These are phyloP conservation scores for Chlamydomonas urium DNA, from an alignment of 139 green algal species.

Conservation along the genomic window DNA sequence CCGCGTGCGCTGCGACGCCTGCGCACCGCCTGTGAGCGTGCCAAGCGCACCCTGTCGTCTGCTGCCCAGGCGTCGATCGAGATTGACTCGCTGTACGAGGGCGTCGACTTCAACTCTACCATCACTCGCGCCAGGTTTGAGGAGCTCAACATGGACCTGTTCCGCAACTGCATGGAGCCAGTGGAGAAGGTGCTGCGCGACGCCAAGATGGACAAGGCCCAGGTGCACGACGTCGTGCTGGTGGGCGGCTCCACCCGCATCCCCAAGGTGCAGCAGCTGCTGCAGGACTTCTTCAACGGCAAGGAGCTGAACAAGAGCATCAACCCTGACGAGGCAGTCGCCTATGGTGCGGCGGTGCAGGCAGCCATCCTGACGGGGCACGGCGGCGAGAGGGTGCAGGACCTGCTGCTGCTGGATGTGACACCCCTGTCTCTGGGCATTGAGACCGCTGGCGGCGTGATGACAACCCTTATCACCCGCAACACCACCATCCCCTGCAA, in stretches of 20 bases:
- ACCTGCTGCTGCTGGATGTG: slow-evolving; percentile 97
- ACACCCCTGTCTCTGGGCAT: slow-evolving; percentile 92
- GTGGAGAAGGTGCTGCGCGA: slow-evolving; percentile 90
- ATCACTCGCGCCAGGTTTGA: slow-evolving; percentile 96
- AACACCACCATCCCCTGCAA: slow-evolving; percentile 99
- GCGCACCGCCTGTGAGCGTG: slow-evolving; percentile 86
- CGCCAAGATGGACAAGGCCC: slow-evolving; percentile 78
- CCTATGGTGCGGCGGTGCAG: slow-evolving; percentile 95
- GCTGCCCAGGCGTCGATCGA: slow-evolving; percentile 92
- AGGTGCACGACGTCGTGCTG: slow-evolving; percentile 90
- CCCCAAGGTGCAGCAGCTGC: slow-evolving; percentile 96
- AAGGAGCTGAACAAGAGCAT: slow-evolving; percentile 99
- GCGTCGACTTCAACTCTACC: slow-evolving; percentile 95
- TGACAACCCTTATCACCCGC: slow-evolving; percentile 87
- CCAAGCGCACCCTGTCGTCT: slow-evolving; percentile 88
- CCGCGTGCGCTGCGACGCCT: slow-evolving; percentile 62
- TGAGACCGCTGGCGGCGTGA: slow-evolving; percentile 77
- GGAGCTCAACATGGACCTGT: slow-evolving; percentile 99
- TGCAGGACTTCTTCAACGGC: slow-evolving; percentile 99
- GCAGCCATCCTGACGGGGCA: slow-evolving; percentile 94
- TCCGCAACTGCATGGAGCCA: slow-evolving; percentile 99
- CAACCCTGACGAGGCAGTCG: slow-evolving; percentile 99
- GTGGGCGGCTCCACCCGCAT: slow-evolving; percentile 96
- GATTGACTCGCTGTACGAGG: slow-evolving; percentile 96
- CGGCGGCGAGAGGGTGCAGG: slow-evolving; percentile 93